Base-by-base conservation (phyloP, 1,284 basidiomycete species). In the Rhodotorula sp. region DNA sequence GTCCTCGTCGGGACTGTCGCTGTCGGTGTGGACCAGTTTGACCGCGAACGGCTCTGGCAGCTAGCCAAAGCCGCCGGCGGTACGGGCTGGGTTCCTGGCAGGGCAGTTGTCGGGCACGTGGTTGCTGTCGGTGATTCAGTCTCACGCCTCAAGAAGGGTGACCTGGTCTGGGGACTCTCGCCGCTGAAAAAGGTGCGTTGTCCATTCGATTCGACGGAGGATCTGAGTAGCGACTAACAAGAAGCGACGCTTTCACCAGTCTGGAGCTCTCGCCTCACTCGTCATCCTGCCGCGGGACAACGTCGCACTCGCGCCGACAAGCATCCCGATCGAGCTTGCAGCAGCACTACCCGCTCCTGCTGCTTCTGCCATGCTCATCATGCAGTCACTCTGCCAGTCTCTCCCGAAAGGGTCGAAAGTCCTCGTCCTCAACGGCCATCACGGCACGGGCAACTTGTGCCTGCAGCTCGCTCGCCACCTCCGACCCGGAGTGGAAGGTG, bases 401-500 rank as follows among this genome's bases (percentile, higher is more conserved):
- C 77, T 83, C 5, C 79, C 78, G 20, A 77, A 78, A 17, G 82
- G 81, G 3, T 75, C 76, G 6, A 79, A 78, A 70, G 75, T 82
- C 26, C 77, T 83, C 58, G 79, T 83, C 56, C 75, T 83, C 57
- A 80, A 82, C 63, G 82, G 81, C 14, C 82, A 83, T 75, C 78
- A 80, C 63, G 81, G 80, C 15, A 77, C 82, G 37, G 82, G 82
- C 8, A 70, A 79, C 60, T 71, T 82, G 56, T 80, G 80, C 51
- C 78, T 82, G 67, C 82, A 83, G 65, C 79, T 81, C 65, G 78
- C 78, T 7, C 73, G 70, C 17, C 76, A 77, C 24, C 74, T 82
- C 42, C 73, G 78, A 17, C 73, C 75, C 0, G 67, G 62, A 24
- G 20, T 45, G 6, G 44, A 45, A 3, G 64, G 60, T 1, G 33